These are phyloP conservation scores for Scheffersomyces amazonensis DNA, from an alignment of 805 yeast species.

Conservation along the genomic window DNA sequence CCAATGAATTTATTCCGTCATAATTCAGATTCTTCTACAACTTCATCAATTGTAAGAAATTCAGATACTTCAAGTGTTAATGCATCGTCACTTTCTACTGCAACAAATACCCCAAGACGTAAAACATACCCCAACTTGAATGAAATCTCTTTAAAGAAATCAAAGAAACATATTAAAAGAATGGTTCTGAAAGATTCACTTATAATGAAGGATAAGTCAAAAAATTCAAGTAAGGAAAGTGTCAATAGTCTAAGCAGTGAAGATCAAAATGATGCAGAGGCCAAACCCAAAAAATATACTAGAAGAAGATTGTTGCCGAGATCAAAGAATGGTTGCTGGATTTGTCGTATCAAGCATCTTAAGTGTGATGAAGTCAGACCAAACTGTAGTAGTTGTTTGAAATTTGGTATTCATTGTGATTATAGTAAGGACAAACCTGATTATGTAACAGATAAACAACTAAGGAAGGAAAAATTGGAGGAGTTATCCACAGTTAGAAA, in stretches of 20 bases:
- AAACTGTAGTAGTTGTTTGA: slow-evolving; percentile 31
- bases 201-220: not conserved
- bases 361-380: slow-evolving; percentile 43
- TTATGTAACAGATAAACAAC: slow-evolving; percentile 33
- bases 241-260: not conserved
- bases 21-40: slow-evolving; percentile 16
- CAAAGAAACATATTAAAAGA: not conserved
- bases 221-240: not conserved
- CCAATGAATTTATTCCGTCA: slow-evolving; percentile 22
- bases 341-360: slow-evolving; percentile 43
- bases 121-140: slow-evolving; percentile 1
- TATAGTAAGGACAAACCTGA: slow-evolving; percentile 36
- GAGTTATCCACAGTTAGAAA: slow-evolving; percentile 28
- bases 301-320: slow-evolving; percentile 39
- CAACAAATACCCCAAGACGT: slow-evolving; percentile 4
- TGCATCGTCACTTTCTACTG: slow-evolving; percentile 1
- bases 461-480: slow-evolving; percentile 32
- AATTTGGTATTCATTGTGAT: slow-evolving; percentile 42
- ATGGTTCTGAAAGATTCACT: not conserved
- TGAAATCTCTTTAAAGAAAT: slow-evolving; percentile 5
- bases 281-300: slow-evolving; percentile 31
- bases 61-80: slow-evolving; percentile 6
- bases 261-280: not conserved
- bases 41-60: not conserved
- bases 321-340: slow-evolving; percentile 45